Conservation (phyloP, 2,329 filamentous ascomycete genomes). For the Botrytis squamosa region DNA sequence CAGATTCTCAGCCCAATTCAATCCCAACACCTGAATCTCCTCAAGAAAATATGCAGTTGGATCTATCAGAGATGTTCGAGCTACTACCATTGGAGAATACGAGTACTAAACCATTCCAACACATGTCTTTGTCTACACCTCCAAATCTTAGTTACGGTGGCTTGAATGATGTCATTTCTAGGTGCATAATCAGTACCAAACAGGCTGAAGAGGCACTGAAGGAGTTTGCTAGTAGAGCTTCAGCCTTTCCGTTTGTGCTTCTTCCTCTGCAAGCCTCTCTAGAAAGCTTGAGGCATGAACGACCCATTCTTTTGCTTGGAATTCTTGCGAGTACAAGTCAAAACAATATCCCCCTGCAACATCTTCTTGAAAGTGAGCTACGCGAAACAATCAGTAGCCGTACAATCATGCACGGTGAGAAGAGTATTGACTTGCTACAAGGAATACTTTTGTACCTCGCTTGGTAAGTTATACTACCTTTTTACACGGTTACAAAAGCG, state of each 20-base stretch:
- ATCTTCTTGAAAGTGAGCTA: slow-evolving; percentile 57
- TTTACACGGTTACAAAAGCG: background rate
- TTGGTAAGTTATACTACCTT: slow-evolving; percentile 45
- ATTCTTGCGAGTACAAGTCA: slow-evolving; percentile 52
- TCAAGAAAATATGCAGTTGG: slow-evolving; percentile 8
- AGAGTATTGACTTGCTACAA: slow-evolving; percentile 55
- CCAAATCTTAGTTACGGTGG: slow-evolving; percentile 48
- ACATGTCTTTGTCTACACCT: slow-evolving; percentile 51
- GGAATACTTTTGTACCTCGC: slow-evolving; percentile 57
- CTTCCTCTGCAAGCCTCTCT: slow-evolving; percentile 45
- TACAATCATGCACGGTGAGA: slow-evolving; percentile 56
- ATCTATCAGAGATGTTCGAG: slow-evolving; percentile 5
- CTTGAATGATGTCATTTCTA: slow-evolving; percentile 28
- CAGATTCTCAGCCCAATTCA: slow-evolving; percentile 19
- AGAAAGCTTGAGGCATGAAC: slow-evolving; percentile 44
- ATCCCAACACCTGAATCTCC: background rate
- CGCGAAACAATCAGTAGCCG: slow-evolving; percentile 56
- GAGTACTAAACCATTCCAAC: slow-evolving; percentile 26
- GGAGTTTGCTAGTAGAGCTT: slow-evolving; percentile 23
- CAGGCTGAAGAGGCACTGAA: slow-evolving; percentile 28
- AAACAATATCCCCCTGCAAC: slow-evolving; percentile 51
- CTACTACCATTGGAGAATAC: background rate
- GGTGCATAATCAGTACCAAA: slow-evolving; percentile 22
- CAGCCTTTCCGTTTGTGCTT: slow-evolving; percentile 32
- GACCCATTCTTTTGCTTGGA: slow-evolving; percentile 55